Percentiles rank a stretch among this genome's conserved stretches.
phyloP scores from a whole-genome alignment of 257 asterid genomes.

The Rubia yunnanensis region DNA sequence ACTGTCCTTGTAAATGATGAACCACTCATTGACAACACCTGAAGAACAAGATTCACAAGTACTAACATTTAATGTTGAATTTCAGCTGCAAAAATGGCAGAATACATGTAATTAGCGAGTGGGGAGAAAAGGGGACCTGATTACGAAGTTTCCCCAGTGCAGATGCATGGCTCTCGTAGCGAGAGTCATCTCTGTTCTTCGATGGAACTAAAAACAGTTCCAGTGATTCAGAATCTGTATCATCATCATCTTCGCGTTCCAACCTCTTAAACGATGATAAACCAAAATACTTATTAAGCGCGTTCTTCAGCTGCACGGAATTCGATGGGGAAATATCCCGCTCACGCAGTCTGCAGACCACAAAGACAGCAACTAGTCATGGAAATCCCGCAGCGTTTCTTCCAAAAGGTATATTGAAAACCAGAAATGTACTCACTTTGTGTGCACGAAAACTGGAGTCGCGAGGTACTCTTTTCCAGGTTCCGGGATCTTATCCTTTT shows the following conservation, averaged over 20 bases:
- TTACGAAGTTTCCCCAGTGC: slow-evolving; percentile 67
- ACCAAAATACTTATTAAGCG: slow-evolving; percentile 42
- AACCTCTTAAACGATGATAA: slow-evolving; percentile 45
- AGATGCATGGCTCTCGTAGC: slow-evolving; percentile 47
- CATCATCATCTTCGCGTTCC: slow-evolving; percentile 29
- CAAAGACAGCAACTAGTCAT: neutral
- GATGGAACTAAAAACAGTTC: slow-evolving; percentile 65
- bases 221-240: slow-evolving; percentile 22
- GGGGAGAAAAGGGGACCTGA: slow-evolving; percentile 44
- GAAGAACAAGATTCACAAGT: slow-evolving; percentile 15
- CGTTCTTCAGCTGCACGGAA: slow-evolving; percentile 39
- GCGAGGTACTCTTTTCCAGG: slow-evolving; percentile 63
- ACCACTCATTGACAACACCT: slow-evolving; percentile 68
- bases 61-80: neutral
- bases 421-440: slow-evolving; percentile 40
- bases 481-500: slow-evolving; percentile 48
- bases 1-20: slow-evolving; percentile 67
- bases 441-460: slow-evolving; percentile 69
- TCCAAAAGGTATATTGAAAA: neutral
- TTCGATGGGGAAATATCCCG: slow-evolving; percentile 42
- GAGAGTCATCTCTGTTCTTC: slow-evolving; percentile 40
- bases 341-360: slow-evolving; percentile 41
- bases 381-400: neutral
- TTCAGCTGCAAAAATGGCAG: neutral
- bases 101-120: neutral